Evolutionary conservation across 2,329 filamentous ascomycete genomes (phyloP), one percentile per base, ranked within the genome.

Genomic region (Botryosphaeria agaves): DNA sequence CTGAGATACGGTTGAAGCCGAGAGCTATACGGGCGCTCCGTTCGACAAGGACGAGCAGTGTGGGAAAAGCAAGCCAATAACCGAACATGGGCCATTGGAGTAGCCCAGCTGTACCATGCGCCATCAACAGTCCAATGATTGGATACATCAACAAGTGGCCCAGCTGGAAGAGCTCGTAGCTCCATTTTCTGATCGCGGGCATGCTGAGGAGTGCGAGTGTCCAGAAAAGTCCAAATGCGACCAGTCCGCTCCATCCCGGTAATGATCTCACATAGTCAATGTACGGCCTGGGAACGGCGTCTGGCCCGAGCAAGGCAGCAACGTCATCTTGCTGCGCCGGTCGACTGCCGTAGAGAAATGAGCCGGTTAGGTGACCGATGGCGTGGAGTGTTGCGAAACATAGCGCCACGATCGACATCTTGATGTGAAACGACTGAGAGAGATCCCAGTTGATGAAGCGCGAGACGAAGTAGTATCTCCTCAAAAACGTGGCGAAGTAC

Each of bases 141-240:
- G 66, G 67, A 25, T 62, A 71, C 62, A 71, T 69, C 21, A 72
- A 56, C 5, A 71, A 36, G 37, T 72, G 67, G 0, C 59, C 62
- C 0, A 69, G 48, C 37, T 72, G 66, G 36, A 72, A 72, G 14
- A 69, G 39, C 37, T 72, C 63, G 31, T 70, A 70, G 37, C 56
- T 66, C 55, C 58, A 59, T 9, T 50, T 57, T 0, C 66, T 53
- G 0, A 71, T 51, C 18, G 51, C 52, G 0, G 67, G 66, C 36
- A 66, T 58, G 32, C 62, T 66, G 19, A 68, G 42, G 1, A 60
- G 33, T 0, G 56, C 55, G 0, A 71, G 50, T 0, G 58, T 38
- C 34, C 62, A 70, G 43, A 70, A 66, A 0, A 65, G 49, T 0
- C 56, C 53, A 0, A 72, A 46, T 0, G 58, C 57, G 1, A 55